Evolutionary conservation across 78 protist species (phyloP).

Genomic region (Dictyostelium intermedium): DNA sequence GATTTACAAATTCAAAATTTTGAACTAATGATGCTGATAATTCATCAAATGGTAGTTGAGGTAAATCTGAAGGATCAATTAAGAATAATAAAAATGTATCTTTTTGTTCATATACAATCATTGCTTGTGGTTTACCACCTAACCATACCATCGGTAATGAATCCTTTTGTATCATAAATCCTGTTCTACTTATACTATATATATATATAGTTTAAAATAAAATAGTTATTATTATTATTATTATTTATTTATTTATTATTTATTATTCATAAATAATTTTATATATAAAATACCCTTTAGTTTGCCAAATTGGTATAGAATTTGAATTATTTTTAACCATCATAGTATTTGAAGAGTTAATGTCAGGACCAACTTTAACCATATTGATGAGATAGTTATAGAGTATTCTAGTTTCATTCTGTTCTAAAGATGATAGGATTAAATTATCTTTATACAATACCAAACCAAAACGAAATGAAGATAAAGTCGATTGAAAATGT

Average conservation of each 20-base stretch:
- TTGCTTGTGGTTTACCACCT: not conserved
- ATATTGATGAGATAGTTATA: conserved; percentile 34
- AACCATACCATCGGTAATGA: conserved; percentile 34
- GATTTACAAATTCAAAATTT: conserved; percentile 50
- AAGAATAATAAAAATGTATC: conserved; percentile 60
- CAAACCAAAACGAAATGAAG: conserved; percentile 41
- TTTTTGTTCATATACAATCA: conserved; percentile 76
- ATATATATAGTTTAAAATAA: no score
- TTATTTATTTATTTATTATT: no score
- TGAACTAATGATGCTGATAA: not conserved
- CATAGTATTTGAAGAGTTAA: not conserved
- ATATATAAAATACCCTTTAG: conserved; percentile 78
- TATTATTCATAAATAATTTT: no score
- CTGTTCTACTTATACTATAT: conserved; percentile 22
- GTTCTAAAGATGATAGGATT: conserved; percentile 9
- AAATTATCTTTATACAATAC: conserved; percentile 52
- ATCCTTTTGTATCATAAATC: conserved; percentile 27
- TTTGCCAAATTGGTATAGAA: conserved; percentile 24
- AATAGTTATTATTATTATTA: no score
- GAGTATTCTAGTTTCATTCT: conserved; percentile 34
- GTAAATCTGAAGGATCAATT: conserved; percentile 25
- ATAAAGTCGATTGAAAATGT: conserved; percentile 34
- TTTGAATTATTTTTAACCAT: not conserved
- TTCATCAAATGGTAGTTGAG: conserved; percentile 16
- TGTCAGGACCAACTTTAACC: conserved; percentile 36